Percentiles rank a stretch among this genome's conserved stretches.
These are phyloP conservation scores for Fusarium subglutinans DNA, from an alignment of 2,329 filamentous ascomycete genomes.

Conservation along the genomic window DNA sequence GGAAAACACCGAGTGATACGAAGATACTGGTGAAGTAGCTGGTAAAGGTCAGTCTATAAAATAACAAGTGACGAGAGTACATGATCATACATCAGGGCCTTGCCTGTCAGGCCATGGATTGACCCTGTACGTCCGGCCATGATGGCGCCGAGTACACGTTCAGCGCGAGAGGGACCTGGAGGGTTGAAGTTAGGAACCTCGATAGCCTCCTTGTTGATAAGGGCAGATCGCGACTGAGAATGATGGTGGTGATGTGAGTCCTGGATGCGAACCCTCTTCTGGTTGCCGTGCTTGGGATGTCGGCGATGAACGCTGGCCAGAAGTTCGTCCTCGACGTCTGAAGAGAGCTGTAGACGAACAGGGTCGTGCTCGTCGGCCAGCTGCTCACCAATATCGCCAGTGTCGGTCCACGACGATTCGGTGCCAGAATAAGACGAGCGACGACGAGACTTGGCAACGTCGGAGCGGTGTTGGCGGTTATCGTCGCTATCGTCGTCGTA, in stretches of 20 bases:
- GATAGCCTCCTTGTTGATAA: slow-evolving; percentile 79
- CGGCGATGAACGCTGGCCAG: slow-evolving; percentile 61
- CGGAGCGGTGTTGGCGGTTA: slow-evolving; percentile 46
- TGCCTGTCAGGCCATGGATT: slow-evolving; percentile 93
- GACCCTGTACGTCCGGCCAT: slow-evolving; percentile 84
- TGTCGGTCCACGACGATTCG: slow-evolving; percentile 87
- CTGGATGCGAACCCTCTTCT: slow-evolving; percentile 77
- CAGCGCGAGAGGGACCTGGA: slow-evolving; percentile 69
- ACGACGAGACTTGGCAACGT: slow-evolving; percentile 18
- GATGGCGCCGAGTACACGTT: slow-evolving; percentile 80
- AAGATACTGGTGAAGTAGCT: slow-evolving; percentile 97
- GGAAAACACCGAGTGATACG: slow-evolving; percentile 85
- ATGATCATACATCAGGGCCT: slow-evolving; percentile 80
- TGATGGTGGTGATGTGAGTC: slow-evolving; percentile 53
- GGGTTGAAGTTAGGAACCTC: slow-evolving; percentile 76
- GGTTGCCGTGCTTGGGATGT: slow-evolving; percentile 50
- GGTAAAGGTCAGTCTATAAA: slow-evolving; percentile 31
- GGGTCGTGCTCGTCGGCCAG: slow-evolving; percentile 83
- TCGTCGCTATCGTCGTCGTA: slow-evolving; percentile 55
- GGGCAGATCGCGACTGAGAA: slow-evolving; percentile 52
- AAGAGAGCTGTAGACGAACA: slow-evolving; percentile 73
- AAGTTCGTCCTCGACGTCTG: slow-evolving; percentile 71
- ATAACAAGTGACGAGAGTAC: not conserved
- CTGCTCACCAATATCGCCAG: slow-evolving; percentile 94
- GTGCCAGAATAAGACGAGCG: slow-evolving; percentile 64